A percentile compares a stretch with the other conserved stretches of the same genome.
Conservation (phyloP, 192 early-diverging fungal genomes). For the Coemansia sp. region DNA sequence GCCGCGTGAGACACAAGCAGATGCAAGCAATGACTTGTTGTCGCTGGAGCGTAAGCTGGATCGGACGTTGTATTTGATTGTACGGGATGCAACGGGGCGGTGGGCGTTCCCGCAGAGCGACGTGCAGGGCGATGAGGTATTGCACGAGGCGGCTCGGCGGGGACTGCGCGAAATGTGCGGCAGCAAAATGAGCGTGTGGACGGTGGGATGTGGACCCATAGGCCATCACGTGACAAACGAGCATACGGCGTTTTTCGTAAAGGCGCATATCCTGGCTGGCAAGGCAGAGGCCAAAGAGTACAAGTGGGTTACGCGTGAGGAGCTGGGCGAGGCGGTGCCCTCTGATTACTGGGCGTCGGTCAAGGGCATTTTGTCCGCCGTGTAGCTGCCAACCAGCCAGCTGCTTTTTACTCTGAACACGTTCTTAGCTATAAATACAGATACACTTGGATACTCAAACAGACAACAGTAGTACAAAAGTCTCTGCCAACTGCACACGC, state of each 20-base stretch:
- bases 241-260: slow-evolving; percentile 79
- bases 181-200: slow-evolving; percentile 74
- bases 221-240: slow-evolving; percentile 58
- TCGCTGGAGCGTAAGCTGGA: slow-evolving; percentile 76
- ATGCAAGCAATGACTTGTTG: slow-evolving; percentile 61
- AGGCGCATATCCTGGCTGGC: slow-evolving; percentile 75
- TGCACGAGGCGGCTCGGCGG: slow-evolving; percentile 74
- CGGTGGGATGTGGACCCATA: slow-evolving; percentile 80
- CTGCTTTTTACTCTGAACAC: too few species aligned
- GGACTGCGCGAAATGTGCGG: slow-evolving; percentile 71
- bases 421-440: too few species aligned
- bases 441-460: too few species aligned
- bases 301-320: slow-evolving; percentile 51
- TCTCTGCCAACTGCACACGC: too few species aligned
- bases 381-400: background rate
- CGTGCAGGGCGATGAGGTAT: slow-evolving; percentile 62
- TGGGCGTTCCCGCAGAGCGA: slow-evolving; percentile 76
- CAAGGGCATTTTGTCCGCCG: slow-evolving; percentile 41
- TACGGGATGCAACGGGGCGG: slow-evolving; percentile 60
- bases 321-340: slow-evolving; percentile 29
- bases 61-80: slow-evolving; percentile 76
- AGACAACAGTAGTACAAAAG: too few species aligned
- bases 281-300: slow-evolving; percentile 54
- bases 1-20: slow-evolving; percentile 60
- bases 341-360: slow-evolving; percentile 48